phyloP scores from a whole-genome alignment of 257 asterid species.

The Solanum bukasovii region DNA sequence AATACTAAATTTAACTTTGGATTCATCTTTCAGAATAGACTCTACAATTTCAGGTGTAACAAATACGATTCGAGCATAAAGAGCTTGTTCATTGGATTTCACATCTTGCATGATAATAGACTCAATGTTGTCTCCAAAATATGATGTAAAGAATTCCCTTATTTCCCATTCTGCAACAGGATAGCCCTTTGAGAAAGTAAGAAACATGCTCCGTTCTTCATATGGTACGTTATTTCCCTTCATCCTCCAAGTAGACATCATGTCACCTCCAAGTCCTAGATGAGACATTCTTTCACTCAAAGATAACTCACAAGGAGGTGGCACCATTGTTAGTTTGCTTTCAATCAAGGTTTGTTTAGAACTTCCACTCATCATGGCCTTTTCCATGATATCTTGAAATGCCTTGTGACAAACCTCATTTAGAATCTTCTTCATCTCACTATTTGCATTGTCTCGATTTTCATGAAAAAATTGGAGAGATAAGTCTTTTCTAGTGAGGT shows the following conservation, averaged over 20 bases:
- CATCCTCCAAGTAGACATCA: background rate
- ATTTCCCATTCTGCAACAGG: slow-evolving; percentile 43
- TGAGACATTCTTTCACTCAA: slow-evolving; percentile 6
- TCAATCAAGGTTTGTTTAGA: background rate
- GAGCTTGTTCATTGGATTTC: slow-evolving; percentile 29
- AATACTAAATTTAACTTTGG: slow-evolving; percentile 42
- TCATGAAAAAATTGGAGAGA: slow-evolving; percentile 22
- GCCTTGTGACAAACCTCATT: slow-evolving; percentile 23
- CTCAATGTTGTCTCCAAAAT: slow-evolving; percentile 43
- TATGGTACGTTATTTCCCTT: background rate
- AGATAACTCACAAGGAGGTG: background rate
- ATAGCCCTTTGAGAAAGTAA: slow-evolving; percentile 63
- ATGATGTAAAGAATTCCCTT: slow-evolving; percentile 21
- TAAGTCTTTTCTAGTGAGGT: slow-evolving; percentile 13
- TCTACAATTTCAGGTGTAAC: slow-evolving; percentile 1
- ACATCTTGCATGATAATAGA: slow-evolving; percentile 42
- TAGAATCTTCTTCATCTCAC: slow-evolving; percentile 9
- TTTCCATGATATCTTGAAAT: slow-evolving; percentile 31
- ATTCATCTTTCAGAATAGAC: slow-evolving; percentile 27
- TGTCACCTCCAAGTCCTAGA: background rate
- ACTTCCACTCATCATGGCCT: slow-evolving; percentile 13
- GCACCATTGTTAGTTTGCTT: background rate
- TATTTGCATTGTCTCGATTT: background rate
- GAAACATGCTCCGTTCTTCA: slow-evolving; percentile 41
- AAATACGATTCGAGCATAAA: slow-evolving; percentile 45